A percentile compares a stretch with the other conserved stretches of the same genome.
Conservation (phyloP, 768 basidiomycete species). For the Leucosporidium creatinivorum region DNA sequence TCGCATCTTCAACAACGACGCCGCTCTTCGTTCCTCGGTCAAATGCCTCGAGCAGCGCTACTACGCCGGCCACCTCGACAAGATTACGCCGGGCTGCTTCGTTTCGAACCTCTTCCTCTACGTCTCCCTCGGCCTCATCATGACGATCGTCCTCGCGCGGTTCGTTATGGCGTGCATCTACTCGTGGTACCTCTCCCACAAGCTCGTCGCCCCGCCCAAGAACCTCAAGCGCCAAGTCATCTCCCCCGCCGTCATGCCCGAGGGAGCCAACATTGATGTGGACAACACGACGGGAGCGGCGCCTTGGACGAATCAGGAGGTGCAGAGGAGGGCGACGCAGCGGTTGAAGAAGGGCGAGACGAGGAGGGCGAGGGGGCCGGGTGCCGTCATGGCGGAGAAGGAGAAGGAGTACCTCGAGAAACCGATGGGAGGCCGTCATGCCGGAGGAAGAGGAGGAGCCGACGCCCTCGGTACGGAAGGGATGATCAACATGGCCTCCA, state of each 20-base stretch:
- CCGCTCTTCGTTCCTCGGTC: conserved; percentile 59
- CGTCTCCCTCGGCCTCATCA: conserved; percentile 79
- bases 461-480: conserved; percentile 55
- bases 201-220: conserved; percentile 68
- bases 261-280: conserved; percentile 88
- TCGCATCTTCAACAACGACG: conserved; percentile 68
- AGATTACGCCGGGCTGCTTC: conserved; percentile 92
- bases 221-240: conserved; percentile 75
- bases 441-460: conserved; percentile 46
- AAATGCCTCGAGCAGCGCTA: conserved; percentile 79
- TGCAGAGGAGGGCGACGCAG: conserved; percentile 42
- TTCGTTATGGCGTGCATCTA: conserved; percentile 95
- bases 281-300: conserved; percentile 87
- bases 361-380: conserved; percentile 5
- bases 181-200: conserved; percentile 87
- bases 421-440: conserved; percentile 49
- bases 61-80: conserved; percentile 90
- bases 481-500: conserved; percentile 76
- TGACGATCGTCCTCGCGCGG: conserved; percentile 79
- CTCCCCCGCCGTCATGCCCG: conserved; percentile 91
- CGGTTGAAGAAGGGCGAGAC: conserved; percentile 11
- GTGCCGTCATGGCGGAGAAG: not conserved
- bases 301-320: conserved; percentile 67
- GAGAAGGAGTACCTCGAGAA: conserved; percentile 10
- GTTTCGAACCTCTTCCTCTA: conserved; percentile 83